A percentile compares a stretch with the other conserved stretches of the same genome.
These are phyloP conservation scores for Microdochium bolleyi DNA, from an alignment of 2,329 filamentous ascomycete genomes.

Conservation along the genomic window DNA sequence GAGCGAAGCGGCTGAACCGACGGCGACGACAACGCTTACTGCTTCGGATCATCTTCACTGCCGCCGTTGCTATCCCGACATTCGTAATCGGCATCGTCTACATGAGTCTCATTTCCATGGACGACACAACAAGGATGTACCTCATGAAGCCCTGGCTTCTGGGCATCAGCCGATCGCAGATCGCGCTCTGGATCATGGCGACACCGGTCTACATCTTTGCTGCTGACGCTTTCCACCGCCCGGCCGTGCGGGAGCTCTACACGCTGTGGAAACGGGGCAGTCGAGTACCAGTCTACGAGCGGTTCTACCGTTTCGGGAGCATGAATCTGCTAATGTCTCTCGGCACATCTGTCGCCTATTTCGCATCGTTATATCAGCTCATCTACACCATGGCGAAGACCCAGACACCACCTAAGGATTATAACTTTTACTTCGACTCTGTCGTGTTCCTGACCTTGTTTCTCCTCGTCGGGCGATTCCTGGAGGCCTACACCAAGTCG, in stretches of 20 bases:
- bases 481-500: slow-evolving; percentile 87
- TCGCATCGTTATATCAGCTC: slow-evolving; percentile 73
- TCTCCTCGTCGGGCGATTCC: slow-evolving; percentile 63
- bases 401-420: slow-evolving; percentile 16
- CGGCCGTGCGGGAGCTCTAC: slow-evolving; percentile 70
- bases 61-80: slow-evolving; percentile 67
- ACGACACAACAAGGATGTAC: slow-evolving; percentile 50
- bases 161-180: slow-evolving; percentile 69
- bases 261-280: slow-evolving; percentile 72
- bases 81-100: slow-evolving; percentile 85
- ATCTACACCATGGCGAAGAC: slow-evolving; percentile 45
- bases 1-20: slow-evolving; percentile 63
- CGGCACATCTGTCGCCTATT: slow-evolving; percentile 80
- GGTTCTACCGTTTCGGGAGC: slow-evolving; percentile 89
- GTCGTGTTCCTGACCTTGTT: slow-evolving; percentile 91
- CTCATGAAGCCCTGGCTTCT: slow-evolving; percentile 64
- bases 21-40: slow-evolving; percentile 52
- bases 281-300: slow-evolving; percentile 60
- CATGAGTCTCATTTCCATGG: slow-evolving; percentile 68
- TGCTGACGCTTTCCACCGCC: slow-evolving; percentile 75
- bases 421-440: slow-evolving; percentile 77
- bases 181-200: slow-evolving; percentile 71
- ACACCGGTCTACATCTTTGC: slow-evolving; percentile 84
- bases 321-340: slow-evolving; percentile 94
- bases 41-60: slow-evolving; percentile 61